Conservation (phyloP, 1,139 yeast species). For the Saccharomycopsis crataegensis region DNA sequence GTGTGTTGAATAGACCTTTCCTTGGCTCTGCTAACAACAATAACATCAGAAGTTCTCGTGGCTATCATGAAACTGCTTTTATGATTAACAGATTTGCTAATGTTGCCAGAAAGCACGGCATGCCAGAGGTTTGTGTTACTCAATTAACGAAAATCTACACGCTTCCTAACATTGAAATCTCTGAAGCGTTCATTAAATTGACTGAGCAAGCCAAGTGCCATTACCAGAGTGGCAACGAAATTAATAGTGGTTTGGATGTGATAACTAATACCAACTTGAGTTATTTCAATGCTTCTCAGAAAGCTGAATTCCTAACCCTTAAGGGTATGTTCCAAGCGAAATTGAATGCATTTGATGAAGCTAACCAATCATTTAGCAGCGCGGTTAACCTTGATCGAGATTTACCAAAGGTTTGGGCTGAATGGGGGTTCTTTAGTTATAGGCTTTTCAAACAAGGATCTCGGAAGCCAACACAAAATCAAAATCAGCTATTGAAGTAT, state of each 20-base stretch:
- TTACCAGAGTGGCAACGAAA: conserved; percentile 78
- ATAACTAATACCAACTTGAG: conserved; percentile 93
- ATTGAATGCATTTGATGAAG: conserved; percentile 83
- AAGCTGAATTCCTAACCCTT: conserved; percentile 93
- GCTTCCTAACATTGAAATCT: conserved; percentile 94
- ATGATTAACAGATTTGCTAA: conserved; percentile 97
- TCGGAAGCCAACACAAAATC: conserved; percentile 36
- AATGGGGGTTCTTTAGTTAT: conserved; percentile 97
- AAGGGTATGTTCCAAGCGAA: conserved; percentile 97
- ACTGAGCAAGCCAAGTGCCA: conserved; percentile 98
- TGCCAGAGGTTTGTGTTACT: conserved; percentile 94
- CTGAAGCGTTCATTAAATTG: conserved; percentile 91
- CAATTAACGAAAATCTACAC: conserved; percentile 93
- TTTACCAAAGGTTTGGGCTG: conserved; percentile 98
- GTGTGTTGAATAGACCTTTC: conserved; percentile 88
- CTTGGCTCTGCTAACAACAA: conserved; percentile 60
- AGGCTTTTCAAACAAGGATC: conserved; percentile 81
- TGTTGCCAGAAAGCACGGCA: conserved; percentile 92
- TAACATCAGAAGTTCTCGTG: conserved; percentile 84
- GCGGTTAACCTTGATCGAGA: conserved; percentile 94
- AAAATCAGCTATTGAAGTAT: conserved; percentile 41
- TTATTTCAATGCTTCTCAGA: conserved; percentile 93
- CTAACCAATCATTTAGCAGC: conserved; percentile 95
- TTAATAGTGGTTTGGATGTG: conserved; percentile 92
- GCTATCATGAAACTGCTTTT: conserved; percentile 97